Evolutionary conservation across 176 grass and related monocot species (phyloP).

Genomic region (Ensete glaucum): DNA sequence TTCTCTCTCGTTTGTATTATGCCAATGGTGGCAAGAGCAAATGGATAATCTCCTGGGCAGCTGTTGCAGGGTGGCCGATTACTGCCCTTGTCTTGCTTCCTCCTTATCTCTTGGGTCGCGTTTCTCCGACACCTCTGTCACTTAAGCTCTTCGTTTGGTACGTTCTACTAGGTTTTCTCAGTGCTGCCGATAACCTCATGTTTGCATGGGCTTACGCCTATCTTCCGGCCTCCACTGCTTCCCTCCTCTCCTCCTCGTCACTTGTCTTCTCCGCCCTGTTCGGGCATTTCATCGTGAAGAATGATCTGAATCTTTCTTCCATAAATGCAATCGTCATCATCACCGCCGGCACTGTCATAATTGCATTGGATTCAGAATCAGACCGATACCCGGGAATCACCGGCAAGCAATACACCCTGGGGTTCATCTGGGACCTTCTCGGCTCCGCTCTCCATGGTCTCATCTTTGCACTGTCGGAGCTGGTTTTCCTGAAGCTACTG

Average conservation of each 20-base stretch:
- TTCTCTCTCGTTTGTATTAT: slow-evolving; percentile 74
- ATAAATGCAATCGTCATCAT: slow-evolving; percentile 72
- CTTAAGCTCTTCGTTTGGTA: slow-evolving; percentile 47
- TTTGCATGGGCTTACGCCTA: slow-evolving; percentile 84
- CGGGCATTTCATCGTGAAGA: slow-evolving; percentile 60
- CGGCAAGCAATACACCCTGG: slow-evolving; percentile 45
- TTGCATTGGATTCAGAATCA: slow-evolving; percentile 64
- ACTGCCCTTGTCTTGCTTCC: slow-evolving; percentile 43
- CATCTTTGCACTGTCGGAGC: slow-evolving; percentile 88
- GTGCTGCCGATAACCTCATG: slow-evolving; percentile 82
- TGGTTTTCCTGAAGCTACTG: slow-evolving; percentile 46
- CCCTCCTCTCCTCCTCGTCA: slow-evolving; percentile 68
- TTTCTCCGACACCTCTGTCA: slow-evolving; percentile 38
- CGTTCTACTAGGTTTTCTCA: slow-evolving; percentile 63
- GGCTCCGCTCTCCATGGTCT: slow-evolving; percentile 82
- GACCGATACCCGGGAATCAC: slow-evolving; percentile 58
- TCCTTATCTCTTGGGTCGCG: slow-evolving; percentile 32
- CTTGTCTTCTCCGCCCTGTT: slow-evolving; percentile 67
- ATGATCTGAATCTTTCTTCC: slow-evolving; percentile 39
- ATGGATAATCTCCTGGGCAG: slow-evolving; percentile 81
- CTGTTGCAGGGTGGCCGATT: slow-evolving; percentile 72
- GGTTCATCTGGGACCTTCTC: slow-evolving; percentile 55
- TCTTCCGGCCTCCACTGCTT: slow-evolving; percentile 80
- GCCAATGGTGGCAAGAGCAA: slow-evolving; percentile 71
- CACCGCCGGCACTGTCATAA: slow-evolving; percentile 47